Evolutionary conservation across 352 stramenopile genomes (phyloP).

Genomic region (Phytophthora cactorum): DNA sequence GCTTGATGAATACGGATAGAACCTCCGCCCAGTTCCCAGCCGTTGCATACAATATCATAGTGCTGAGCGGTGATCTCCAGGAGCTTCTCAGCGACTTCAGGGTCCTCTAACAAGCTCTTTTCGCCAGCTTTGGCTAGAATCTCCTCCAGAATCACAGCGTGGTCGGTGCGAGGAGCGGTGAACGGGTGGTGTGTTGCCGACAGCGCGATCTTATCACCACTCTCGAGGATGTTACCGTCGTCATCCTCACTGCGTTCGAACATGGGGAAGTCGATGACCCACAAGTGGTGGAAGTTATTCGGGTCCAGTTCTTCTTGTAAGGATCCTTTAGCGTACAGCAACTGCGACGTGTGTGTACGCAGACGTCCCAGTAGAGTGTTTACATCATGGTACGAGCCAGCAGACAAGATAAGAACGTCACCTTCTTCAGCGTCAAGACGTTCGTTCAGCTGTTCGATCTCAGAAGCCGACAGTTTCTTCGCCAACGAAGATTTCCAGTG

Average conservation of each 20-base stretch:
- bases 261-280: constrained; percentile 90
- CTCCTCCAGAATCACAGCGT: constrained; percentile 51
- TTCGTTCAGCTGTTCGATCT: constrained; percentile 57
- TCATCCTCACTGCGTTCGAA: constrained; percentile 80
- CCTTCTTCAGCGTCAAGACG: constrained; percentile 61
- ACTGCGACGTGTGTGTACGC: constrained; percentile 65
- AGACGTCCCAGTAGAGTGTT: constrained; percentile 69
- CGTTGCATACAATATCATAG: constrained; percentile 92
- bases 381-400: constrained; percentile 61
- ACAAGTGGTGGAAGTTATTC: constrained; percentile 81
- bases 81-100: constrained; percentile 57
- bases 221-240: constrained; percentile 36
- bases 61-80: constrained; percentile 75
- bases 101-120: constrained; percentile 57
- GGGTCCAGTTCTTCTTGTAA: constrained; percentile 68
- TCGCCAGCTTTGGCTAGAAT: constrained; percentile 41
- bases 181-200: constrained; percentile 90
- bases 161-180: constrained; percentile 66
- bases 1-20: constrained; percentile 87
- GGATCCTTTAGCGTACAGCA: constrained; percentile 65
- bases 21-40: constrained; percentile 86
- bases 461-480: constrained; percentile 57
- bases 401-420: constrained; percentile 74
- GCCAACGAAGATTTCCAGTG: constrained; percentile 77
- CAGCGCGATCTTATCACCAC: constrained; percentile 45